Base-by-base conservation (phyloP, 2,329 filamentous ascomycete genomes). In the Cladosporium sp. region DNA sequence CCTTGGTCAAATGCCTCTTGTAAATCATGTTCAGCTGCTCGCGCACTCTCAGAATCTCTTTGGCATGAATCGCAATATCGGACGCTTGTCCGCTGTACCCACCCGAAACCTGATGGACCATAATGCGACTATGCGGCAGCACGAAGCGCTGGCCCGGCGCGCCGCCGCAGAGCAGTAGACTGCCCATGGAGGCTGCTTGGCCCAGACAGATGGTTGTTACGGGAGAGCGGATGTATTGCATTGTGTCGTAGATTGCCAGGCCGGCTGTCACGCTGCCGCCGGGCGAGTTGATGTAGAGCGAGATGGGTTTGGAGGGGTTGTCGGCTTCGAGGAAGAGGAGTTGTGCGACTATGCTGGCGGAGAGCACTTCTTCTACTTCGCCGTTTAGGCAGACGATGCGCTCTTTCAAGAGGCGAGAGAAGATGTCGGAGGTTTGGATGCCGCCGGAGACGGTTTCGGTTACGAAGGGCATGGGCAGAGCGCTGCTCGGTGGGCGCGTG, bases 311-410 rank as follows among this genome's bases (percentile, higher is more conserved):
- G 58, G 95, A 86, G 3, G 93, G 92, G 70, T 90, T 91, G 71
- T 99, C 94, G 69, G 93, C 94, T 81, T 99, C 95, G 74, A 99
- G 91, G 84, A 92, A 99, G 63, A 99, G 88, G 20, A 99, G 86
- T 73, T 99, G 95, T 1, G 94, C 91, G 28, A 97, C 93, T 63
- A 97, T 91, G 42, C 89, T 90, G n/a, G 94, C 93, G 38, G 92
- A 96, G 65, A 94, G 86, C 42, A 84, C 88, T 71, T 96, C 90
- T 77, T 97, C 89, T 59, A 97, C 92, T 70, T 89, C 82, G 69
- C 93, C 93, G 70, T 96, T 97, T 37, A 97, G 83, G 72, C 90
- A 96, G 70, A 99, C 83, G 69, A 97, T 97, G 63, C 93, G 90
- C 80, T 97, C 93, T 68, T 78, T 76, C n/a, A 80, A 72, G 11